These are phyloP conservation scores for Pseudocercospora ulei DNA, from an alignment of 2,329 filamentous ascomycete genomes.

Conservation along the genomic window DNA sequence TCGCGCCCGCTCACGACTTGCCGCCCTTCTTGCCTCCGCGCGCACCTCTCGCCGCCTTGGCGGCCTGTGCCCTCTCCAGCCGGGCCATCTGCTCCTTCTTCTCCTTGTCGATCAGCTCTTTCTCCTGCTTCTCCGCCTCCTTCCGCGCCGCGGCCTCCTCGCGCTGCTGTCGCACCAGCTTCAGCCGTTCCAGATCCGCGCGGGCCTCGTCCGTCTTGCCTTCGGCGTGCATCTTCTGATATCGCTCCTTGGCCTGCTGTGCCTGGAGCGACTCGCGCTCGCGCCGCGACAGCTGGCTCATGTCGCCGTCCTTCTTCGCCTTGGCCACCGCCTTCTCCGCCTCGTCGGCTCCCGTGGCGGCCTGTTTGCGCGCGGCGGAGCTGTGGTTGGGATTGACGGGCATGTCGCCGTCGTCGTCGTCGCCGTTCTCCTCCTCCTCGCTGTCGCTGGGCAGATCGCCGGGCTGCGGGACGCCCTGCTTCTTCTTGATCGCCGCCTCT, in stretches of 20 bases:
- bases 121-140: slow-evolving; percentile 53
- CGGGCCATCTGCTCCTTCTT: slow-evolving; percentile 44
- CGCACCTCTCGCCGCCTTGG: slow-evolving; percentile 36
- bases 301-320: slow-evolving; percentile 48
- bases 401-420: slow-evolving; percentile 54
- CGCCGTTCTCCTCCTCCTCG: slow-evolving; percentile 49
- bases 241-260: slow-evolving; percentile 76
- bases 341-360: slow-evolving; percentile 49
- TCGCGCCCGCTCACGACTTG: slow-evolving; percentile 31
- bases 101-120: slow-evolving; percentile 48
- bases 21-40: slow-evolving; percentile 40
- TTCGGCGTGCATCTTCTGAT: slow-evolving; percentile 81
- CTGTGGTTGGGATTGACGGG: slow-evolving; percentile 87
- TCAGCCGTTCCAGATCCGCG: slow-evolving; percentile 74
- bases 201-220: slow-evolving; percentile 96
- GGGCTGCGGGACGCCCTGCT: slow-evolving; percentile 61
- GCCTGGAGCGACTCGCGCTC: slow-evolving; percentile 76
- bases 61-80: slow-evolving; percentile 41
- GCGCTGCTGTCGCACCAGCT: slow-evolving; percentile 72
- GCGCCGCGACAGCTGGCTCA: slow-evolving; percentile 52
- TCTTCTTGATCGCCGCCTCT: slow-evolving; percentile 71
- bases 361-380: slow-evolving; percentile 57
- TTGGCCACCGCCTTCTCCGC: slow-evolving; percentile 44
- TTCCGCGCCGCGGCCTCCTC: slow-evolving; percentile 74
- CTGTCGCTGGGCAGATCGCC: slow-evolving; percentile 67